Base-by-base conservation (phyloP, 2,329 filamentous ascomycete genomes). In the Colletotrichum spinosum region DNA sequence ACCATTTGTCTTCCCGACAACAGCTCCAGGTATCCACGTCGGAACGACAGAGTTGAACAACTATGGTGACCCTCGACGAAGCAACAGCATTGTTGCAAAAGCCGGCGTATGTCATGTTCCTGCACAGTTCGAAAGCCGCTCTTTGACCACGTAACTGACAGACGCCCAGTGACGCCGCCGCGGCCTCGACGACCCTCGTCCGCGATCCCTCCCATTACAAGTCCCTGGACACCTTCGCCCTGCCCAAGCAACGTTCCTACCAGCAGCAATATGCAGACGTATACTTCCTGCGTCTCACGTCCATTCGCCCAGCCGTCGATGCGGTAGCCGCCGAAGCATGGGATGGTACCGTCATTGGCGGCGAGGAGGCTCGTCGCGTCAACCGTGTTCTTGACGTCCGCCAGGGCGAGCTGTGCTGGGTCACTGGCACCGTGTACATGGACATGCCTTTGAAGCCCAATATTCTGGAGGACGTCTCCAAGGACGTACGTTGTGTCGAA, bases 191-290 rank as follows among this genome's bases (percentile, higher is more conserved):
- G 39, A 37, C 46, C 11, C 78, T 86, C 25, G 80, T 87, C 53
- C 89, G 90, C 60, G 81, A 77, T 51, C 70, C 82, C 69, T 85
- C 84, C 8, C 74, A 75, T 60, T 98, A 97, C 82, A 90, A 88
- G 61, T 89, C 95, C 0, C 84, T 97, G 35, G 81, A 88, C 59
- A 91, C 90, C 8, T 98, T 94, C 77, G 81, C 82, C 53, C 87
- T 98, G 9, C 86, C 92, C 33, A 90, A 86, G 72, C 81, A 86
- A 65, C 86, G 86, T 67, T 91, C 94, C 59, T 99, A 98, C 77
- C 85, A 94, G 76, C 96, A 98, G 77, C 96, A 99, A 80, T 99
- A 92, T 86, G 93, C 92, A 68, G 96, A 99, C 78, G 95, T 98
- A 88, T 99, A 99, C 84, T 99, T 97, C 76, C 77, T 97, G 71